These are phyloP conservation scores for Colletotrichum navitas DNA, from an alignment of 2,329 filamentous ascomycete species.

Conservation along the genomic window DNA sequence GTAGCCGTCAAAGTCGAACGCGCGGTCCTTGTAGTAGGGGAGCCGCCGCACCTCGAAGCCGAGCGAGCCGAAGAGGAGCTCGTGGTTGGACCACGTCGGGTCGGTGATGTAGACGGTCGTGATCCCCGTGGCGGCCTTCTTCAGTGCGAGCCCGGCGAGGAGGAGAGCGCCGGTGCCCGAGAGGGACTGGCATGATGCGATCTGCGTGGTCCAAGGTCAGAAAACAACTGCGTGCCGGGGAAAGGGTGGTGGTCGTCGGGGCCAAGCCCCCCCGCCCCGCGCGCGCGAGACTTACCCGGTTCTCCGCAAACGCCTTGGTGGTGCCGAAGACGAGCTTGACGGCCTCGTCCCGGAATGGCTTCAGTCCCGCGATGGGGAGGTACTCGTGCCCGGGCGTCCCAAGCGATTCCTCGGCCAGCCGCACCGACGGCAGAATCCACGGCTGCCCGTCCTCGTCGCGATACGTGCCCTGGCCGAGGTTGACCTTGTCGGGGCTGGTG, in stretches of 20 bases:
- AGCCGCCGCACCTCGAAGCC: slow-evolving; percentile 50
- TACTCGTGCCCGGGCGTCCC: slow-evolving; percentile 52
- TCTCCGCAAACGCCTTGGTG: slow-evolving; percentile 46
- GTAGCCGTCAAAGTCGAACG: slow-evolving; percentile 51
- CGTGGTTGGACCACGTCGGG: slow-evolving; percentile 59
- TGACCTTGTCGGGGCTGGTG: slow-evolving; percentile 50
- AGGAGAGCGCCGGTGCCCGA: slow-evolving; percentile 57
- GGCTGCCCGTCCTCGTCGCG: slow-evolving; percentile 54
- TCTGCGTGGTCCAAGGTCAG: slow-evolving; percentile 37
- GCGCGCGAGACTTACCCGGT: slow-evolving; percentile 45
- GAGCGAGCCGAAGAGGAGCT: slow-evolving; percentile 51
- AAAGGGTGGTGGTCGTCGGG: not conserved
- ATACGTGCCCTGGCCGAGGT: slow-evolving; percentile 55
- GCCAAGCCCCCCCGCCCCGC: too few species aligned
- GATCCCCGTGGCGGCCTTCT: slow-evolving; percentile 45
- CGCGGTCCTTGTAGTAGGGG: slow-evolving; percentile 53
- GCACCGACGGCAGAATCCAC: slow-evolving; percentile 55
- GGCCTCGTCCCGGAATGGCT: slow-evolving; percentile 50
- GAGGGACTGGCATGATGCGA: slow-evolving; percentile 54
- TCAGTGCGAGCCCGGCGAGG: slow-evolving; percentile 51
- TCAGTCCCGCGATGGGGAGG: slow-evolving; percentile 52
- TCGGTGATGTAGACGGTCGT: slow-evolving; percentile 54
- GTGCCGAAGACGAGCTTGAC: slow-evolving; percentile 50
- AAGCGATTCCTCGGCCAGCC: slow-evolving; percentile 45
- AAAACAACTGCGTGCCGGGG: slow-evolving; percentile 62